A percentile compares a stretch with the other conserved stretches of the same genome.
These are phyloP conservation scores for Cyberlindnera amylophila DNA, from an alignment of 805 yeast species.

Conservation along the genomic window DNA sequence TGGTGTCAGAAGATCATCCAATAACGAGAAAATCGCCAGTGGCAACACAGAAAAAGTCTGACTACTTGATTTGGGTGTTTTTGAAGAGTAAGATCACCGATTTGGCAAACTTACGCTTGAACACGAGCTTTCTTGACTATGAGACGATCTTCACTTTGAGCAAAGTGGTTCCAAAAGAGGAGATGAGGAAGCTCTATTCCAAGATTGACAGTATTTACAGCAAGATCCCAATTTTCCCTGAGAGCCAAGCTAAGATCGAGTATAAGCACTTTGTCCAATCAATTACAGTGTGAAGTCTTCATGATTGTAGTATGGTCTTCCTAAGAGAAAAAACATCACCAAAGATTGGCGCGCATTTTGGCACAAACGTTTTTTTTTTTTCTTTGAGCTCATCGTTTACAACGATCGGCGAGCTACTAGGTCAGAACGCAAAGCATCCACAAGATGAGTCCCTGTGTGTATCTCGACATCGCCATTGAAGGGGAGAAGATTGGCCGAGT, in stretches of 20 bases:
- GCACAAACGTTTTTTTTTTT: too few relatives aligned
- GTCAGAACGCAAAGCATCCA: not conserved
- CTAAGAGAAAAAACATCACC: too few relatives aligned
- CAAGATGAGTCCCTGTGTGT: constrained; percentile 25
- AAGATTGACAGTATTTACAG: constrained; percentile 1
- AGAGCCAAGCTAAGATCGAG: not conserved
- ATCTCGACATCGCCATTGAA: constrained; percentile 50
- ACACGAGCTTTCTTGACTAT: constrained; percentile 1
- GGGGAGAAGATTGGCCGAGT: constrained; percentile 48
- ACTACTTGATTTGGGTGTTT: not conserved
- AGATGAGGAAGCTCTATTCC: not conserved
- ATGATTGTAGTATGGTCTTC: too few relatives aligned
- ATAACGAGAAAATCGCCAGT: too few relatives aligned
- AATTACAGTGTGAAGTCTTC: too few relatives aligned
- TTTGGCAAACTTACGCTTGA: constrained; percentile 6
- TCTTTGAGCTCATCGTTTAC: too few relatives aligned
- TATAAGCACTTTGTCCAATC: not conserved
- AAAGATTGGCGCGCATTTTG: too few relatives aligned
- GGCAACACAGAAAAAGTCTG: constrained; percentile 5
- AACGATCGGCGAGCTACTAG: too few relatives aligned
- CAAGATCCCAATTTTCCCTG: constrained; percentile 5
- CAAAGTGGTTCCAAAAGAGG: constrained; percentile 3
- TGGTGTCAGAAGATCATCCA: too few relatives aligned
- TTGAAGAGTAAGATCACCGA: constrained; percentile 4
- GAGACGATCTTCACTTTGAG: constrained; percentile 5